Conservation (phyloP, 1,284 basidiomycete species). For the Ceratobasidium sp. region DNA sequence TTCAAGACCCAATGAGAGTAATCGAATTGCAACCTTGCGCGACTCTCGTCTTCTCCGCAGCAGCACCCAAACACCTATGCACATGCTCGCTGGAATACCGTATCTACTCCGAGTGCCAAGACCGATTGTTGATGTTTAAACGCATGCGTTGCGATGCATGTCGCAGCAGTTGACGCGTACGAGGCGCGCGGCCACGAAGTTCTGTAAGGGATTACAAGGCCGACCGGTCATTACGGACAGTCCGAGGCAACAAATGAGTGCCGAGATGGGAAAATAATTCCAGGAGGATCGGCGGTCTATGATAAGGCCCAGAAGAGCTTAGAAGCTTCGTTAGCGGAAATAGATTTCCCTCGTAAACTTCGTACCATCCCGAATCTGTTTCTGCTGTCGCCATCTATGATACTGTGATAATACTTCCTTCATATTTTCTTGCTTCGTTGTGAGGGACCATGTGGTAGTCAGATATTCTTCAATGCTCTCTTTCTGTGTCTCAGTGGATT, state of each 20-base stretch:
- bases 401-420: no score
- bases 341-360: background rate
- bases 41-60: constrained; percentile 6
- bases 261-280: no score
- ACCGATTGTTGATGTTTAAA: background rate
- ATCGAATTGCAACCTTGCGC: background rate
- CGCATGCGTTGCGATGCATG: background rate
- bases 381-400: no score
- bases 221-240: no score
- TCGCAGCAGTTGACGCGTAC: no score
- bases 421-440: background rate
- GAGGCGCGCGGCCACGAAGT: no score
- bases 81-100: background rate
- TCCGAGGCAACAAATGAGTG: no score
- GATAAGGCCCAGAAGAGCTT: background rate
- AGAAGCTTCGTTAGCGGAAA: background rate
- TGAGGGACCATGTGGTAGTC: background rate
- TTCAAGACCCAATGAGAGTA: background rate
- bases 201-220: no score
- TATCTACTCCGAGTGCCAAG: background rate
- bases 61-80: background rate
- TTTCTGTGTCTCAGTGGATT: no score
- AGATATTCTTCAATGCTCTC: no score
- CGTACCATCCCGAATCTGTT: background rate
- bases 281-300: background rate